Percentiles rank a stretch among this genome's conserved stretches.
phyloP scores from a whole-genome alignment of 1,284 basidiomycete genomes.

The Ustilago esculenta region DNA sequence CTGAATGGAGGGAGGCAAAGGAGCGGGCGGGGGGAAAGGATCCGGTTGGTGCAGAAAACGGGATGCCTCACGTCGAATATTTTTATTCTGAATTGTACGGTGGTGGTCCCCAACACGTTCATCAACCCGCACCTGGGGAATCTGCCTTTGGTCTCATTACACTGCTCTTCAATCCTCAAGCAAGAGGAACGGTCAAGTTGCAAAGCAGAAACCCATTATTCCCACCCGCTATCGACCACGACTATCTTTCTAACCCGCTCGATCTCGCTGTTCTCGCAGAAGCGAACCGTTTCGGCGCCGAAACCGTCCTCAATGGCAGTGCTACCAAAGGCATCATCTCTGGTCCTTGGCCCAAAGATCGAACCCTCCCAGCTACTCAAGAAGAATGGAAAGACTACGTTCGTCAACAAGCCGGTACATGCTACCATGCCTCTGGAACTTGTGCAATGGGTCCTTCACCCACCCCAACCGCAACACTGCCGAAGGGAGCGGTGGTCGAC shows the following conservation, averaged over 20 bases:
- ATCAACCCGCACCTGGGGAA: too few relatives aligned
- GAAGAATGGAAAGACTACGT: too few relatives aligned
- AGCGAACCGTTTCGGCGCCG: constrained; percentile 7
- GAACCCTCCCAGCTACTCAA: too few relatives aligned
- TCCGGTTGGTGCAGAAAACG: constrained; percentile 17
- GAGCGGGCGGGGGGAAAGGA: constrained; percentile 5
- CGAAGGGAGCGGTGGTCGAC: too few relatives aligned
- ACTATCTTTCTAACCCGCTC: constrained; percentile 2
- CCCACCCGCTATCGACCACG: constrained; percentile 68
- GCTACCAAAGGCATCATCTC: too few relatives aligned
- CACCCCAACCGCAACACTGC: too few relatives aligned
- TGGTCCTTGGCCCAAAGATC: background rate
- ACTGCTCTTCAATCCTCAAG: constrained; percentile 46
- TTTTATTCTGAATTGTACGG: constrained; percentile 1
- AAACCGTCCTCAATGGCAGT: too few relatives aligned
- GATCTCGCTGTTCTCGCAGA: constrained; percentile 20
- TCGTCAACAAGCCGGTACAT: too few relatives aligned
- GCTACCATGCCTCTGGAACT: too few relatives aligned
- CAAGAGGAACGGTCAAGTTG: constrained; percentile 67
- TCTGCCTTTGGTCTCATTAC: too few relatives aligned
- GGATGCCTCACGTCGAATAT: constrained; percentile 23
- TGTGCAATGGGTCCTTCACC: too few relatives aligned
- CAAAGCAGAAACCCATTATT: constrained; percentile 66
- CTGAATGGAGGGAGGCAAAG: constrained; percentile 17
- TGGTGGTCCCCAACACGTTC: too few relatives aligned